Evolutionary conservation across 495 filamentous ascomycete genomes (phyloP).

Genomic region (Chaetomium tenue): DNA sequence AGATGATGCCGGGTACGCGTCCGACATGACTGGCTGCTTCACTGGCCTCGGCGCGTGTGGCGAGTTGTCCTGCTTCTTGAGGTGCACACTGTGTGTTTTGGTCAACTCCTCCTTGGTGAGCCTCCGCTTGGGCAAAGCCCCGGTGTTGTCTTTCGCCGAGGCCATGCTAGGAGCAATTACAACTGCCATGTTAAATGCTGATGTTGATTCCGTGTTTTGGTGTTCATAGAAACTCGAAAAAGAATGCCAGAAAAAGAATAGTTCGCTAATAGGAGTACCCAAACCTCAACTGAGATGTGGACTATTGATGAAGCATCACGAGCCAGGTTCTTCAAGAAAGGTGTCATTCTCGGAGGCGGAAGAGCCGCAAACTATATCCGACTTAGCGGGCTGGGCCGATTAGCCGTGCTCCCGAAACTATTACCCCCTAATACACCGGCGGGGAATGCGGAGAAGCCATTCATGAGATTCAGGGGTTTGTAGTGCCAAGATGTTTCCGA

Average conservation of each 20-base stretch:
- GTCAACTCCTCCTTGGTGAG: constrained; percentile 34
- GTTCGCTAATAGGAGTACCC: background rate
- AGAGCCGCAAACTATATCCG: constrained; percentile 35
- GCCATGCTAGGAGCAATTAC: constrained; percentile 11
- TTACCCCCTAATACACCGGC: constrained; percentile 2
- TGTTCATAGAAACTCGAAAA: background rate
- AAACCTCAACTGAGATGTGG: background rate
- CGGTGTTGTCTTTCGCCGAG: constrained; percentile 10
- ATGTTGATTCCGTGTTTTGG: background rate
- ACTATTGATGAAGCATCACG: background rate
- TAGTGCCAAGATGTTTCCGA: constrained; percentile 14
- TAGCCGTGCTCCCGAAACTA: constrained; percentile 25
- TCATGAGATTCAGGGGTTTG: constrained; percentile 22
- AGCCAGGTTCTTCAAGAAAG: constrained; percentile 21
- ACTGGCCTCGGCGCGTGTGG: constrained; percentile 34
- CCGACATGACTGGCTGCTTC: constrained; percentile 36
- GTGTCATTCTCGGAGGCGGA: constrained; percentile 39
- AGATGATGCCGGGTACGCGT: constrained; percentile 37
- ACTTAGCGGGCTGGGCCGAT: constrained; percentile 29
- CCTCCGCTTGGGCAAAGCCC: constrained; percentile 22
- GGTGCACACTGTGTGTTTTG: constrained; percentile 35
- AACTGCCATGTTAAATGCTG: constrained; percentile 13
- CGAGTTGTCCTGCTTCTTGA: constrained; percentile 34
- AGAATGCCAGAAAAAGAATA: background rate
- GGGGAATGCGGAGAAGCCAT: constrained; percentile 20